These are phyloP conservation scores for Paracoccidioides brasiliensis DNA, from an alignment of 2,329 filamentous ascomycete genomes.

Conservation along the genomic window DNA sequence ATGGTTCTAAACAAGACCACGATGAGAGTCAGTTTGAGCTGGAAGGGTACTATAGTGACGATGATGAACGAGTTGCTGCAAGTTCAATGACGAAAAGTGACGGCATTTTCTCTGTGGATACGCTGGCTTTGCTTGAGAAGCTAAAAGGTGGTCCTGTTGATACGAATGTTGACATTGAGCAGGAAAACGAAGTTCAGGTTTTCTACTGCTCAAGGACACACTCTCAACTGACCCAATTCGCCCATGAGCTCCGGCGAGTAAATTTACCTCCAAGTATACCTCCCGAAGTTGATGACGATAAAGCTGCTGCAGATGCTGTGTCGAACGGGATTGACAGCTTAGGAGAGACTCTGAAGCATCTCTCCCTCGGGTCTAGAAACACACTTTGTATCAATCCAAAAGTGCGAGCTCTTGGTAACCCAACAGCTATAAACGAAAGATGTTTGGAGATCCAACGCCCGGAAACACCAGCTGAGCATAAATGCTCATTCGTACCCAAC, in stretches of 20 bases:
- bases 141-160: slow-evolving; percentile 36
- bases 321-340: slow-evolving; percentile 15
- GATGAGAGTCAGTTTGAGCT: slow-evolving; percentile 62
- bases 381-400: slow-evolving; percentile 80
- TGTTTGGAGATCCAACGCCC: slow-evolving; percentile 83
- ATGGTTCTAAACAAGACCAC: slow-evolving; percentile 13
- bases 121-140: slow-evolving; percentile 57
- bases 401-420: slow-evolving; percentile 54
- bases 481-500: slow-evolving; percentile 65
- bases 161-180: slow-evolving; percentile 33
- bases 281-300: slow-evolving; percentile 19
- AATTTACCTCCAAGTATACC: slow-evolving; percentile 59
- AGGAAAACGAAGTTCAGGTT: slow-evolving; percentile 59
- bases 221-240: slow-evolving; percentile 81
- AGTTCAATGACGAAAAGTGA: slow-evolving; percentile 20
- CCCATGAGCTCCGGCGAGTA: slow-evolving; percentile 69
- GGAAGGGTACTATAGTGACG: slow-evolving; percentile 58
- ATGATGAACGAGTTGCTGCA: slow-evolving; percentile 29
- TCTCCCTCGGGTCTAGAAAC: slow-evolving; percentile 75
- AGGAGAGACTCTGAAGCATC: slow-evolving; percentile 58
- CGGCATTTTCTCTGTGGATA: slow-evolving; percentile 56
- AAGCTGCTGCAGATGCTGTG: slow-evolving; percentile 10
- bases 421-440: slow-evolving; percentile 81
- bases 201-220: slow-evolving; percentile 90
- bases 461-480: slow-evolving; percentile 45